Base-by-base conservation (phyloP, 2,329 filamentous ascomycete species). In the Alternaria brassicicola region DNA sequence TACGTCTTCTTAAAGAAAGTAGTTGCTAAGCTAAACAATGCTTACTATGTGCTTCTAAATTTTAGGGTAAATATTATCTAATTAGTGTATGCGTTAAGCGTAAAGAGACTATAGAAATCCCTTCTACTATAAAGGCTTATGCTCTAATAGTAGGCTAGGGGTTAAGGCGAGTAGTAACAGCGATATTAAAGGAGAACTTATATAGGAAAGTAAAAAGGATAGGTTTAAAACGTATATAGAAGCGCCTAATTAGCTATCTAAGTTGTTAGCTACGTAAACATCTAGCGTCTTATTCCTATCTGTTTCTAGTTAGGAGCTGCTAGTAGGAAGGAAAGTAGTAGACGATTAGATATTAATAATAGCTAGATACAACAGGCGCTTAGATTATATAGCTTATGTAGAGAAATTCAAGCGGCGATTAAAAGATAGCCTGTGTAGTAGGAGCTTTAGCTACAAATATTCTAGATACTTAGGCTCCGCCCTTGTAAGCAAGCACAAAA, bases 361-460 rank as follows among this genome's bases (percentile, higher is more conserved):
- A 7, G 43, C 45, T 49, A 7, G 25, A 49, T 55, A 26, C 30
- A 19, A 55, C 28, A 4, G 28, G 45, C 36, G 45, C 45, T 55
- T n/a, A 55, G 52, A 54, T 28, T 54, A 13, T 36, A 17, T 23
- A 30, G 42, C 51, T 54, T 28, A 25, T 41, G 31, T 51, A 56
- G 39, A 51, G 31, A 46, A 38, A 51, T 19, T 39, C 31, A 9
- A 57, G 55, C 49, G 8, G 17, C 21, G 28, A 52, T 52, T n/a
- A 15, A 52, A 57, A 42, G 38, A 59, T 19, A 59, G 56, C 51
- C 45, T 59, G 23, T 59, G 31, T 59, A 21, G 56, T 59, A 59
- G 36, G 28, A 55, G 52, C 52, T 55, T 49, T 55, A n/a, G 52
- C 43, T 21, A n/a, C 28, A 55, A 10, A 49, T 55, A 35, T 48